Evolutionary conservation across 345 rosid genomes (phyloP).

Genomic region (Gossypium sturtianum): DNA sequence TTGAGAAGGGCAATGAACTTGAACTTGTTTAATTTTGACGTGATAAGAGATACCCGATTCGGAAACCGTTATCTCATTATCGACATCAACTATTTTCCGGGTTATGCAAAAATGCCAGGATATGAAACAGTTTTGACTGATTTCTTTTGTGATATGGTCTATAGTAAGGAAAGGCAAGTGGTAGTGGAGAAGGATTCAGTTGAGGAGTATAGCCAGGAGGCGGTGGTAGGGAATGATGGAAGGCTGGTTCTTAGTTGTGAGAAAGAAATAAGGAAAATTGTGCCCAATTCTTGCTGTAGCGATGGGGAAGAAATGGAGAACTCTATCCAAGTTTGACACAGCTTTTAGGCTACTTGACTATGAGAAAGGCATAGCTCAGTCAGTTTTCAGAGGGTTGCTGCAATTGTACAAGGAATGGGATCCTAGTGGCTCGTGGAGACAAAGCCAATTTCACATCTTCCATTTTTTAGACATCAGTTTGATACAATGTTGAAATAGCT

Average conservation of each 20-base stretch:
- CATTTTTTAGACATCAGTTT: slow-evolving; percentile 16
- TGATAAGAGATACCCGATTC: slow-evolving; percentile 46
- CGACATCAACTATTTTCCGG: slow-evolving; percentile 66
- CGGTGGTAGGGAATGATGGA: slow-evolving; percentile 1
- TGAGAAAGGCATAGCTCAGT: background rate
- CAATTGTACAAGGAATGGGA: slow-evolving; percentile 6
- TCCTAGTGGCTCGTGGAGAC: background rate
- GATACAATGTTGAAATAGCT: slow-evolving; percentile 22
- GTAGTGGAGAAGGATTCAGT: slow-evolving; percentile 5
- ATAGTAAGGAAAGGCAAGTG: slow-evolving; percentile 12
- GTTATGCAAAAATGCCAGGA: slow-evolving; percentile 54
- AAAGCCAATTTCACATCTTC: slow-evolving; percentile 4
- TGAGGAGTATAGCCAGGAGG: slow-evolving; percentile 8
- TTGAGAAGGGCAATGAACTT: slow-evolving; percentile 43
- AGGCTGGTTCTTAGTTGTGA: slow-evolving; percentile 14
- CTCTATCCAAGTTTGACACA: slow-evolving; percentile 18
- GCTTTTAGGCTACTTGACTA: background rate
- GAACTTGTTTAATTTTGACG: slow-evolving; percentile 59
- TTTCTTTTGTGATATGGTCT: slow-evolving; percentile 44
- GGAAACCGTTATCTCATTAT: slow-evolving; percentile 48
- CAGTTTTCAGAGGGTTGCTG: background rate
- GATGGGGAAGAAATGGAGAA: slow-evolving; percentile 29
- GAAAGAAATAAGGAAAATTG: slow-evolving; percentile 19
- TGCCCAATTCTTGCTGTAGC: slow-evolving; percentile 13
- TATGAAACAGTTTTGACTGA: slow-evolving; percentile 47